Evolutionary conservation across 148 eudicot genomes (phyloP), one percentile per base, ranked within the genome.

Genomic region (Cornus florida): DNA sequence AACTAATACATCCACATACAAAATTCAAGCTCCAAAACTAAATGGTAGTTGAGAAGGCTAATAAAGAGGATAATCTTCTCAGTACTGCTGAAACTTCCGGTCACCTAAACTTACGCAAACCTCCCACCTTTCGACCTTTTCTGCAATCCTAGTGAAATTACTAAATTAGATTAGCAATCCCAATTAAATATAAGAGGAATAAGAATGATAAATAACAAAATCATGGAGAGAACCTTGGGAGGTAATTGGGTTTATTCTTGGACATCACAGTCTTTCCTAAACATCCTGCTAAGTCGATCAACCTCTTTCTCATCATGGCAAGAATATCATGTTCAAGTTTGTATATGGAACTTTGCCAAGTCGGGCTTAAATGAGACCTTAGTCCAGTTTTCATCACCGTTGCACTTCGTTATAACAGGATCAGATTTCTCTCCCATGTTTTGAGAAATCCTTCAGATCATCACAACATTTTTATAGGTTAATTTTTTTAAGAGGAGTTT

Each of bases 241-340:
- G 83, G 19, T 82, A 78, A 3, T 67, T 28, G 0, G 81, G 83
- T 79, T 77, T 83, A 74, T 74, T 23, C 41, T 76, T 86, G 75
- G 88, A 71, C 77, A 85, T 90, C 48, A 95, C 97, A 10, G 87
- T 86, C 79, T 87, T 91, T 5, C 99, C 99, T 75, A 95, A 88
- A 83, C 97, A 92, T 50, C 97, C 99, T 2, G 95, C 97, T 80
- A 28, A 35, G 75, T 95, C 99, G 57, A 93, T 84, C 65, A 92
- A 98, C 20, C 99, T 87, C 83, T 95, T 93, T 82, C 89, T 92
- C 99, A 93, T 95, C 88, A 95, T 84, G 8, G 92, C 93, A 69
- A 95, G 95, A 50, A 90, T 95, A 81, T 92, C 99, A 77, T 89
- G 93, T 84, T 92, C 95, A 7, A 35, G 82, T 84, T n/a, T n/a